Percentiles rank a stretch among this genome's conserved stretches.
Evolutionary conservation across 768 basidiomycete species (phyloP).

Genomic region (Basidioascus undulatus): DNA sequence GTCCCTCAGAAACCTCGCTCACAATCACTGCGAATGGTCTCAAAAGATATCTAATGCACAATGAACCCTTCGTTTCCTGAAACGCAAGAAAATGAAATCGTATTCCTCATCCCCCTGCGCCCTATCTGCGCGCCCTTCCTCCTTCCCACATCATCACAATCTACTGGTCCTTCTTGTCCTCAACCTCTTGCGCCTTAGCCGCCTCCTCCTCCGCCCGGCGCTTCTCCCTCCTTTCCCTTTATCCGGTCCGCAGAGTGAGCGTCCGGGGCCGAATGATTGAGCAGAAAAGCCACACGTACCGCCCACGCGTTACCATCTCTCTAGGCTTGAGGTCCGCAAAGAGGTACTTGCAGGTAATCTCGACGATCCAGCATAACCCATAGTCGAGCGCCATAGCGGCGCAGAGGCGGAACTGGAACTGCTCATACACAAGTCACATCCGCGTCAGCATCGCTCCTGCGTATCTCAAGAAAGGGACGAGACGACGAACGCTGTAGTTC

Average conservation of each 20-base stretch:
- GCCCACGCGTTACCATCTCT: not conserved
- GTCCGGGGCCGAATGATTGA: not conserved
- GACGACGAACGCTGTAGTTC: constrained; percentile 36
- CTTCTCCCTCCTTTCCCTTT: constrained; percentile 3
- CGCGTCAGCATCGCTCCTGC: not conserved
- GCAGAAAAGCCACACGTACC: not conserved
- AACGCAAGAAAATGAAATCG: no score
- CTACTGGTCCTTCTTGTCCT: constrained; percentile 6
- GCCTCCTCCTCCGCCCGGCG: not conserved
- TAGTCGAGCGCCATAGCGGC: constrained; percentile 69
- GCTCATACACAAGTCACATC: not conserved
- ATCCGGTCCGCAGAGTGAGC: no score
- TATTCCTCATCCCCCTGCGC: no score
- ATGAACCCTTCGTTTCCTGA: no score
- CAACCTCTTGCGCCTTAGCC: not conserved
- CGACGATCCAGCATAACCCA: constrained; percentile 61
- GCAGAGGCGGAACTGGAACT: constrained; percentile 72
- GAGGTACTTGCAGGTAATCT: constrained; percentile 53
- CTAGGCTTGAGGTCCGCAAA: constrained; percentile 38
- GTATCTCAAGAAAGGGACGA: not conserved
- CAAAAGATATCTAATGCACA: no score
- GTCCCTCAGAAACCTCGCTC: no score
- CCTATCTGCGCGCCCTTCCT: no score
- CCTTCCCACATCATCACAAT: no score
- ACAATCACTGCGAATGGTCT: no score